A percentile compares a stretch with the other conserved stretches of the same genome.
These are phyloP conservation scores for maize (Zea mays) DNA, from an alignment of 176 grass and related monocot genomes.

Conservation along the genomic window DNA sequence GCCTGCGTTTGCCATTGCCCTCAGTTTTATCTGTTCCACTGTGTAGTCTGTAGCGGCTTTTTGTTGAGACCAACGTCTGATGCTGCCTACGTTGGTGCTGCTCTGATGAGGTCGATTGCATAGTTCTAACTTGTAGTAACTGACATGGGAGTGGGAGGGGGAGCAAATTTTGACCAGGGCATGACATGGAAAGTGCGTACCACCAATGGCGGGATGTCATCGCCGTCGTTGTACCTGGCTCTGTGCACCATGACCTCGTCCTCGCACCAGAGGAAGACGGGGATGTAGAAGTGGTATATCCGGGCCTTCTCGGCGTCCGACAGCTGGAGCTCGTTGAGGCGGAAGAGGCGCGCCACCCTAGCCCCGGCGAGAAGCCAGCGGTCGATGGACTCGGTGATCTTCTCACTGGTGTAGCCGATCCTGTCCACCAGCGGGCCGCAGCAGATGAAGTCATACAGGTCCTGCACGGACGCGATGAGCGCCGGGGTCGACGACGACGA, in stretches of 20 bases:
- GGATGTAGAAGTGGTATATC: slow-evolving; percentile 95
- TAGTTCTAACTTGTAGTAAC: slow-evolving; percentile 24
- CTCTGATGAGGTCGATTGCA: not conserved
- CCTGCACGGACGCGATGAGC: slow-evolving; percentile 63
- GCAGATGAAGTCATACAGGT: slow-evolving; percentile 85
- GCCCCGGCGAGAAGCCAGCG: slow-evolving; percentile 61
- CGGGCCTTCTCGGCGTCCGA: slow-evolving; percentile 71
- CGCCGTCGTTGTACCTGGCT: slow-evolving; percentile 63
- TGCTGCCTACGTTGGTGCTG: not conserved
- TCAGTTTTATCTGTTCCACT: not conserved
- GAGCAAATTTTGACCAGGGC: not conserved
- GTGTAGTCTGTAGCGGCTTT: not conserved
- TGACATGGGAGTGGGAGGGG: not conserved
- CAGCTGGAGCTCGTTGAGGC: slow-evolving; percentile 64
- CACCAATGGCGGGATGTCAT: slow-evolving; percentile 84
- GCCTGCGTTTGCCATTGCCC: not conserved
- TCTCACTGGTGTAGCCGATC: slow-evolving; percentile 66
- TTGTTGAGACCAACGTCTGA: not conserved
- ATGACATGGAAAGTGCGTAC: slow-evolving; percentile 32
- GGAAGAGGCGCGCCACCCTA: slow-evolving; percentile 65
- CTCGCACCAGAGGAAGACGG: slow-evolving; percentile 95
- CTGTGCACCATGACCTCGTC: slow-evolving; percentile 66
- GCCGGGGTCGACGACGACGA: slow-evolving; percentile 45
- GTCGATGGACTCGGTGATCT: slow-evolving; percentile 73
- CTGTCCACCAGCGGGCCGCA: slow-evolving; percentile 69